A percentile compares a stretch with the other conserved stretches of the same genome.
Evolutionary conservation across 495 filamentous ascomycete genomes (phyloP).

Genomic region (Penicillium verhagenii): DNA sequence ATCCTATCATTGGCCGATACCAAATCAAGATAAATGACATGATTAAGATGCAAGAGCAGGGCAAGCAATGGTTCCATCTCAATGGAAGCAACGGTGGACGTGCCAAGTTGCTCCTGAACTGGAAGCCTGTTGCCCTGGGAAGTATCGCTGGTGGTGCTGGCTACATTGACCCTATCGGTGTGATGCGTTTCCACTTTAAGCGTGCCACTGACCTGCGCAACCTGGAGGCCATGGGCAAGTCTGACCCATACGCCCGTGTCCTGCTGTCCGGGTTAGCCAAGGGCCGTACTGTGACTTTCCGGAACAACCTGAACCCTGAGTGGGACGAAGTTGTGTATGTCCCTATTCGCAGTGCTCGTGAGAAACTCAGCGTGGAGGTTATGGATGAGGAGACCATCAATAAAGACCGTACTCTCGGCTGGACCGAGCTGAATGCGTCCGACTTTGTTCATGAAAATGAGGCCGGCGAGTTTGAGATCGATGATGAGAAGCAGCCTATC

Average conservation of each 20-base stretch:
- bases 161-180: constrained; percentile 89
- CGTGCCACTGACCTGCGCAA: constrained; percentile 81
- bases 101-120: constrained; percentile 83
- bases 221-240: constrained; percentile 92
- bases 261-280: constrained; percentile 87
- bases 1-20: constrained; percentile 84
- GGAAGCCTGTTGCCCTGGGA: constrained; percentile 89
- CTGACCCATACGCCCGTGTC: constrained; percentile 89
- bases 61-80: constrained; percentile 94
- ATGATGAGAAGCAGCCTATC: constrained; percentile 69
- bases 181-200: constrained; percentile 91
- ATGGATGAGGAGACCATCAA: constrained; percentile 94
- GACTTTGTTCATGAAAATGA: constrained; percentile 80
- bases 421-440: constrained; percentile 67
- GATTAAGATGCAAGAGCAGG: constrained; percentile 85
- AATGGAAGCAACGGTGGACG: constrained; percentile 78
- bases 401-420: constrained; percentile 82
- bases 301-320: constrained; percentile 91
- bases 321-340: constrained; percentile 97
- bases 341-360: constrained; percentile 81
- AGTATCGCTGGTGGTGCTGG: constrained; percentile 78
- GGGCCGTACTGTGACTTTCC: constrained; percentile 88
- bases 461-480: constrained; percentile 74
- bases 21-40: constrained; percentile 94
- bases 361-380: constrained; percentile 84